phyloP scores from a whole-genome alignment of 2,329 filamentous ascomycete genomes.

The Talaromyces atroroseus region DNA sequence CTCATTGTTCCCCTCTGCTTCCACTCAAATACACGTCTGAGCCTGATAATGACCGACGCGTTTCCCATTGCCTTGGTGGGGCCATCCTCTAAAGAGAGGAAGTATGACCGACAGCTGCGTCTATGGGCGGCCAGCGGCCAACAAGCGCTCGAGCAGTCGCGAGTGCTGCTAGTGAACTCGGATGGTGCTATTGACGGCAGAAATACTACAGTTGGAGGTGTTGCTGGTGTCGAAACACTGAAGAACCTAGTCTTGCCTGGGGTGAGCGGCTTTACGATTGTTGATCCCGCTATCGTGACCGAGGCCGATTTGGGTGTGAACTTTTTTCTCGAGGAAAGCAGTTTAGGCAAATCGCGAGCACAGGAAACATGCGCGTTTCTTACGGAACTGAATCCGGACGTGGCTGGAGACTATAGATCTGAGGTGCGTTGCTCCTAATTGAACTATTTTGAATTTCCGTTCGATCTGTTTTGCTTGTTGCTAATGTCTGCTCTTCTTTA shows the following conservation, averaged over 20 bases:
- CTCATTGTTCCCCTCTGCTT: not conserved
- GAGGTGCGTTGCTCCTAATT: conserved; percentile 39
- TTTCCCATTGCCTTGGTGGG: conserved; percentile 35
- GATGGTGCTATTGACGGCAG: conserved; percentile 34
- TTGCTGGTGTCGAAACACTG: conserved; percentile 81
- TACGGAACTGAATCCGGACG: conserved; percentile 87
- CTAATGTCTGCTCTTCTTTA: conserved; percentile 9
- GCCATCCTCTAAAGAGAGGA: conserved; percentile 61
- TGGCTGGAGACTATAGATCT: conserved; percentile 65
- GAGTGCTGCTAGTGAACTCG: conserved; percentile 85
- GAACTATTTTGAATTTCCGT: not conserved
- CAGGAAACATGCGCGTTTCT: conserved; percentile 71
- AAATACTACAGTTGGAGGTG: conserved; percentile 58
- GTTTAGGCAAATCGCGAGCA: conserved; percentile 70
- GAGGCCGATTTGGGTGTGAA: conserved; percentile 88
- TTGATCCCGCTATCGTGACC: conserved; percentile 70
- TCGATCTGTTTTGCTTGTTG: not conserved
- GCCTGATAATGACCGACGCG: conserved; percentile 28
- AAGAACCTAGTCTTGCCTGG: conserved; percentile 97
- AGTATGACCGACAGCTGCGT: conserved; percentile 91
- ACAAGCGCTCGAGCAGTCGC: conserved; percentile 79
- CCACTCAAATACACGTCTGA: not conserved
- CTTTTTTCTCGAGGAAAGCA: conserved; percentile 84
- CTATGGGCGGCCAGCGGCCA: conserved; percentile 94
- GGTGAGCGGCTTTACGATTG: conserved; percentile 86